phyloP scores from a whole-genome alignment of 2,329 filamentous ascomycete genomes.

The Oidium heveae region DNA sequence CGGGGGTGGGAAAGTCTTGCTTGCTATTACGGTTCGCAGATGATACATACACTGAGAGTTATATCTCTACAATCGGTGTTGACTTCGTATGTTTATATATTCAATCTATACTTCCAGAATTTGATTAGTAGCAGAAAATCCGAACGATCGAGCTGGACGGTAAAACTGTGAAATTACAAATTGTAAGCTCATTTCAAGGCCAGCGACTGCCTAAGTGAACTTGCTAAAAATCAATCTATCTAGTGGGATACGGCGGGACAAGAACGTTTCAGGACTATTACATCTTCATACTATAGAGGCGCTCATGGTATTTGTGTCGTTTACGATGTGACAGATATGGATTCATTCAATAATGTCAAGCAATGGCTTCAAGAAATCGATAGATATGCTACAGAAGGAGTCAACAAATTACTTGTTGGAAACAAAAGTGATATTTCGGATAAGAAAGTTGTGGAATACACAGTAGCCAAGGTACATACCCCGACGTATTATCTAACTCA shows the following conservation, averaged over 20 bases:
- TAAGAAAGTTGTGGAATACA: slow-evolving; percentile 99
- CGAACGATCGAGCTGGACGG: slow-evolving; percentile 97
- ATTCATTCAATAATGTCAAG: slow-evolving; percentile 99
- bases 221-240: slow-evolving; percentile 1
- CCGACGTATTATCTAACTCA: slow-evolving; percentile 8
- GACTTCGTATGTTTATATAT: slow-evolving; percentile 51
- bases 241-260: slow-evolving; percentile 99
- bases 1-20: slow-evolving; percentile 99
- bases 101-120: slow-evolving; percentile 4
- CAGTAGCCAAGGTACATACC: slow-evolving; percentile 71
- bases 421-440: slow-evolving; percentile 99
- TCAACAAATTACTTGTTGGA: slow-evolving; percentile 96
- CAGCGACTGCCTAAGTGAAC: slow-evolving; percentile 10
- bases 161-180: slow-evolving; percentile 99
- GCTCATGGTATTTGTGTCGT: slow-evolving; percentile 98
- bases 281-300: slow-evolving; percentile 96
- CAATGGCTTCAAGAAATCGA: slow-evolving; percentile 99
- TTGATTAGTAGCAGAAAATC: slow-evolving; percentile 55
- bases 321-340: slow-evolving; percentile 99
- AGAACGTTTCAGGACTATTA: slow-evolving; percentile 98
- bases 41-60: slow-evolving; percentile 97
- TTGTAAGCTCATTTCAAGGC: slow-evolving; percentile 34
- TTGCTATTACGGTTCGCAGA: slow-evolving; percentile 93
- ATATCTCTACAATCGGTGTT: slow-evolving; percentile 98
- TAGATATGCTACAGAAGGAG: slow-evolving; percentile 93